phyloP scores from a whole-genome alignment of 148 eudicot genomes.

The Polygonum aviculare region DNA sequence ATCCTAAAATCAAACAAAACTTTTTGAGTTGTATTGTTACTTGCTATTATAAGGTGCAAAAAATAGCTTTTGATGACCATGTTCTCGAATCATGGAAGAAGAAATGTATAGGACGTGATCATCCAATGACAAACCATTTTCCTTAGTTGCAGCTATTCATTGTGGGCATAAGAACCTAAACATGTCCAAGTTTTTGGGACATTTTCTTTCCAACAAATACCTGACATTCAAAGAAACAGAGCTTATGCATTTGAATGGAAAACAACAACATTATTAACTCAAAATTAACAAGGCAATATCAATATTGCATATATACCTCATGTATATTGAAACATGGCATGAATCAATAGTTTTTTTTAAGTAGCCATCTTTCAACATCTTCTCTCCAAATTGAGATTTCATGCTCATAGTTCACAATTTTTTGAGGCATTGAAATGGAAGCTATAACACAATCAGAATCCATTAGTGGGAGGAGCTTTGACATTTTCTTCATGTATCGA shows the following conservation, averaged over 20 bases:
- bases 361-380: background rate
- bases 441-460: background rate
- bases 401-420: background rate
- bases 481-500: background rate
- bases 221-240: background rate
- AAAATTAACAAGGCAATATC: background rate
- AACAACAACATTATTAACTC: background rate
- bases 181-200: background rate
- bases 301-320: background rate
- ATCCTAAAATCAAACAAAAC: no score
- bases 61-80: background rate
- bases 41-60: background rate
- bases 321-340: background rate
- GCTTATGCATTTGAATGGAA: background rate
- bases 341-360: background rate
- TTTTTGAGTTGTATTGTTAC: background rate
- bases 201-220: background rate
- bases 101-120: background rate
- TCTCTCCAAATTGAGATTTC: background rate
- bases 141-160: background rate
- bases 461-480: background rate
- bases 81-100: background rate
- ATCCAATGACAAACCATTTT: background rate
- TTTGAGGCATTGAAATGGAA: background rate
- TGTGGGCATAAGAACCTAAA: background rate